Evolutionary conservation across 2,329 filamentous ascomycete species (phyloP), one percentile per base, ranked within the genome.

Genomic region (Colletotrichum kahawae): DNA sequence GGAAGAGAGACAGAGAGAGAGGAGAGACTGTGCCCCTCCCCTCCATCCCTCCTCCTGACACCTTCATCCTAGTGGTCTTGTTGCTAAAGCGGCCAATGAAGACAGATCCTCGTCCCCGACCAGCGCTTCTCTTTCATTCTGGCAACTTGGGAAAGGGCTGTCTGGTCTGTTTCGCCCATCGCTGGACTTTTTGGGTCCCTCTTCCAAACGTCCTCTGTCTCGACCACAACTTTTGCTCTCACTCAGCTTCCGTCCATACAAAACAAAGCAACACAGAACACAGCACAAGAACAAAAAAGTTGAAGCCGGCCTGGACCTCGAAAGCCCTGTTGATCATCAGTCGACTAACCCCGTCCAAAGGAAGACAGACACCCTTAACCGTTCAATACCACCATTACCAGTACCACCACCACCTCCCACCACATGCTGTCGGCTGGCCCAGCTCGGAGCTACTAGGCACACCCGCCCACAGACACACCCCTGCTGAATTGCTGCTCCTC

Each of bases 391-490:
- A 74, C 60, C 48, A 68, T 64, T 33, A 62, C 57, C 68, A 70
- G 64, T 67, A 74, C 62, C 59, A 74, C 60, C 34, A 57, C 64
- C 65, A 60, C 67, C 67, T 67, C 60, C 60, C 67, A 74, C 67
- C 72, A 72, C 63, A 69, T 72, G 63, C 64, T 72, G 63, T 75
- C 72, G 69, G 72, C 72, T 75, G 72, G 72, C 59, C 72, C 72
- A 75, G 63, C 69, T 76, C 65, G 70, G 64, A 74, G 70, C 70
- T 74, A 66, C 69, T 73, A 77, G 57, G 54, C 64, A 68, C 76
- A 77, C 76, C 76, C 75, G 57, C 75, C 76, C 74, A 76, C 74
- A 74, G 70, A 77, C 76, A 75, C 76, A 71, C 76, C 76, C 75
- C 68, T 73, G 66, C 70, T 48, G 66, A 77, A 77, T 77, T 77